Evolutionary conservation across 192 early-diverging fungal genomes (phyloP), one percentile per base, ranked within the genome.

Genomic region (Coemansia sp.): DNA sequence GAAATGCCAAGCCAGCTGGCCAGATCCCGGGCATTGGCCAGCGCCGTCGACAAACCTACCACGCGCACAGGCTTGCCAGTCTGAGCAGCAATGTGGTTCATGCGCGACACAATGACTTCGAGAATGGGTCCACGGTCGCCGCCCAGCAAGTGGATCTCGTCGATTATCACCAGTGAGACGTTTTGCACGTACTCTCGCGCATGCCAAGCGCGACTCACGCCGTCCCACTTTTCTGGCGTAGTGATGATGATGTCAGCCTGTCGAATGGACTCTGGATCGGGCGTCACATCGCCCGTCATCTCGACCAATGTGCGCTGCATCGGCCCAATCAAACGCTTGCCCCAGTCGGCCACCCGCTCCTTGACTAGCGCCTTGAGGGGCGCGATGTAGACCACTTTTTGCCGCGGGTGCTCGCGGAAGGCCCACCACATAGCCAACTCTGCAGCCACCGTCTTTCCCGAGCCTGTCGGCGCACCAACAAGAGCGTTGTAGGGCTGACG

Each of bases 141-240:
- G 27, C 97, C 97, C 15, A 99, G 88, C 64, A 98, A 83, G 78
- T 99, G 97, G 57, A 99, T 98, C 87, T 98, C 98, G 84, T 98
- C 98, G 76, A 98, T 97, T 52, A 99, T 96, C 15, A 99, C 92
- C 49, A 93, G 80, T 11, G 95, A 92, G 27, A 99, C 95, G 44
- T 87, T 78, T 44, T 87, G 89, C 20, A 98, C 95, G 85, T 97
- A 98, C 12, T 86, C 89, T 50, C 97, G 88, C n/a, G 87, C 90
- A 64, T 95, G 89, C 91, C 96, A 98, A 47, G 88, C 91, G 62
- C 98, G 92, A 78, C 90, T 94, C 70, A 99, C 93, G 65, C 96
- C 96, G 84, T 99, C 96, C 96, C 96, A 99, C 72, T 98, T 98
- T 73, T 97, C 96, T 0, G 98, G 97, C 12, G 98, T 99, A 0